Base-by-base conservation (phyloP, 306 rosid species). In the Gastrolobium bilobum region DNA sequence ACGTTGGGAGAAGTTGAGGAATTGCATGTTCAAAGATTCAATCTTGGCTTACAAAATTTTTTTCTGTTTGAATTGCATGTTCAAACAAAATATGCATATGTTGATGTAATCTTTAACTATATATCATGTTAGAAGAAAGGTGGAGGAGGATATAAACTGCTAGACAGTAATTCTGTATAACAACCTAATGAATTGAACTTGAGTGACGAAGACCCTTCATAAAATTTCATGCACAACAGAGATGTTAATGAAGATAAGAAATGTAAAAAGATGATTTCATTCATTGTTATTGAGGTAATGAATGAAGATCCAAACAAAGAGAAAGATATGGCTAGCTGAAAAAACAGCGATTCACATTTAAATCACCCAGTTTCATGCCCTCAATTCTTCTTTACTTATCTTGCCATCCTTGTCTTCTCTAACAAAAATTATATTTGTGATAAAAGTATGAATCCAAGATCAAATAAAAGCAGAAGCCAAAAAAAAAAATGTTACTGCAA, bases 371-470 rank as follows among this genome's bases (percentile, higher is more conserved):
- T n/a, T n/a, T n/a, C n/a, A 88, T 66, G 60, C 84, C 78, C 6
- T 84, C 94, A 93, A 90, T 66, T 92, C 94, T 72, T 90, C 88
- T 47, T 82, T 92, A 86, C 77, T 78, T 56, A 90, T 92, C 83
- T 81, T 92, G 10, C 82, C 93, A 78, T 92, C 97, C 63, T 73
- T 69, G 81, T 89, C 89, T 4, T 3, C n/a, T 10, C 1, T 4
- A n/a, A n/a, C n/a, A n/a, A n/a, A n/a, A n/a, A n/a, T n/a, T n/a
- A n/a, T n/a, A n/a, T n/a, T n/a, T n/a, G n/a, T n/a, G n/a, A n/a
- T n/a, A n/a, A n/a, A n/a, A n/a, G n/a, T n/a, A n/a, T n/a, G n/a
- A n/a, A n/a, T n/a, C n/a, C n/a, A n/a, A n/a, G n/a, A n/a, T n/a
- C n/a, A n/a, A n/a, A n/a, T n/a, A n/a, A n/a, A n/a, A n/a, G n/a